Evolutionary conservation across 306 rosid species (phyloP).

Genomic region (Vigna nakashimae): DNA sequence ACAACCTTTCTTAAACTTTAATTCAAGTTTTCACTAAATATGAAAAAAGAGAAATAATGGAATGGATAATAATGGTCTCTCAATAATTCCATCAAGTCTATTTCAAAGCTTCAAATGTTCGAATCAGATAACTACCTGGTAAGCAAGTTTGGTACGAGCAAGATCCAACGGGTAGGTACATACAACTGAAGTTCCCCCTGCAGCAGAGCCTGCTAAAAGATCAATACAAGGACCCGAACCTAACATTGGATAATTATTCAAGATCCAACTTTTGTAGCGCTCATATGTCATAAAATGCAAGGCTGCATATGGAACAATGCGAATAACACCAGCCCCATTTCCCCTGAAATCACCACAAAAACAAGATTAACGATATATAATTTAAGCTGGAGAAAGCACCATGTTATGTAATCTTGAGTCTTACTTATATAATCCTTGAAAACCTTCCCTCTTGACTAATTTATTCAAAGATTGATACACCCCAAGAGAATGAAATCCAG

Average conservation of each 20-base stretch:
- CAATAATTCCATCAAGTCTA: slow-evolving; percentile 28
- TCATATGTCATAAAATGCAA: slow-evolving; percentile 96
- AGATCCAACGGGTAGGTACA: slow-evolving; percentile 97
- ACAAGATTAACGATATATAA: slow-evolving; percentile 32
- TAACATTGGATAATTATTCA: slow-evolving; percentile 64
- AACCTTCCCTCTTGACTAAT: slow-evolving; percentile 77
- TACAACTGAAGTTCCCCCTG: slow-evolving; percentile 92
- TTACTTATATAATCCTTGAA: slow-evolving; percentile 87
- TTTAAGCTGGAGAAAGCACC: not conserved
- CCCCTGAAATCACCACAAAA: slow-evolving; percentile 65
- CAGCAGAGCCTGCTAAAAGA: slow-evolving; percentile 96
- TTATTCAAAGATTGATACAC: slow-evolving; percentile 77
- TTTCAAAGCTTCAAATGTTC: slow-evolving; percentile 38
- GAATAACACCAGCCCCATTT: slow-evolving; percentile 93
- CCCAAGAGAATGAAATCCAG: slow-evolving; percentile 81
- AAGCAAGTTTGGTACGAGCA: slow-evolving; percentile 98
- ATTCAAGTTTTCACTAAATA: slow-evolving; percentile 9
- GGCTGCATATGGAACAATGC: slow-evolving; percentile 96
- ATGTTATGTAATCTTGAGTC: slow-evolving; percentile 37
- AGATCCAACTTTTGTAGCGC: slow-evolving; percentile 87
- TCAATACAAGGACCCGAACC: slow-evolving; percentile 91
- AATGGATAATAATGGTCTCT: slow-evolving; percentile 20
- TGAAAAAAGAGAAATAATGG: not conserved
- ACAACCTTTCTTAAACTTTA: slow-evolving; percentile 2
- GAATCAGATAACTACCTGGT: slow-evolving; percentile 63